These are phyloP conservation scores for Lachnellula cervina DNA, from an alignment of 2,329 filamentous ascomycete species.

Conservation along the genomic window DNA sequence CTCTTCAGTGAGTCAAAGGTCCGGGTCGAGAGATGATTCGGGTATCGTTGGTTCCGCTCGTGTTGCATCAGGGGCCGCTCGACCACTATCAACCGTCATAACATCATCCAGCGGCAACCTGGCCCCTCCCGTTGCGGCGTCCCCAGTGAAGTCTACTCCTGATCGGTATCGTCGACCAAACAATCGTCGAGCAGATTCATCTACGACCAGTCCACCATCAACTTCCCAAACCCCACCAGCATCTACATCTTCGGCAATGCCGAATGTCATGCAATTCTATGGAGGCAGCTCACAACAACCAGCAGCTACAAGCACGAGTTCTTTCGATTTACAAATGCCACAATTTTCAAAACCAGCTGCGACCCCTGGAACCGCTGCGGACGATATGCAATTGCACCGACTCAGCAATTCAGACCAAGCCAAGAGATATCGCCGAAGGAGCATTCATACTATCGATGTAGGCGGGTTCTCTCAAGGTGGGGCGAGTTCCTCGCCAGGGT, in stretches of 20 bases:
- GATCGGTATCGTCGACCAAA: slow-evolving; percentile 75
- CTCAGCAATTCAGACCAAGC: slow-evolving; percentile 58
- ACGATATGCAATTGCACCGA: slow-evolving; percentile 48
- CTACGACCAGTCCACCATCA: slow-evolving; percentile 25
- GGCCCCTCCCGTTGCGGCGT: slow-evolving; percentile 38
- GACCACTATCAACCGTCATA: slow-evolving; percentile 38
- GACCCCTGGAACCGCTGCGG: slow-evolving; percentile 16
- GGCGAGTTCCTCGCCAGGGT: slow-evolving; percentile 10
- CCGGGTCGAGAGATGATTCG: slow-evolving; percentile 50
- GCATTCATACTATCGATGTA: slow-evolving; percentile 63
- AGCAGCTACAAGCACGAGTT: slow-evolving; percentile 18
- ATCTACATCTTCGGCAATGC: slow-evolving; percentile 48
- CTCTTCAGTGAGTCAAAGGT: slow-evolving; percentile 37
- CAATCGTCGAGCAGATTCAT: slow-evolving; percentile 44
- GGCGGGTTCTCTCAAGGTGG: slow-evolving; percentile 15
- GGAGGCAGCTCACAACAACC: slow-evolving; percentile 37
- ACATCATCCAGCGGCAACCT: slow-evolving; percentile 46
- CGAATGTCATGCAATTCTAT: slow-evolving; percentile 51
- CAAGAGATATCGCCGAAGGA: slow-evolving; percentile 75
- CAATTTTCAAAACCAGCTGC: slow-evolving; percentile 19
- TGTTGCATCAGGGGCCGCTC: slow-evolving; percentile 19
- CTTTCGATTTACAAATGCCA: slow-evolving; percentile 26
- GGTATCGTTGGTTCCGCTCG: slow-evolving; percentile 37
- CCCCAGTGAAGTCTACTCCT: slow-evolving; percentile 63
- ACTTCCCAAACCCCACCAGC: slow-evolving; percentile 38